phyloP scores from a whole-genome alignment of 495 filamentous ascomycete species.

The Letharia lupina region DNA sequence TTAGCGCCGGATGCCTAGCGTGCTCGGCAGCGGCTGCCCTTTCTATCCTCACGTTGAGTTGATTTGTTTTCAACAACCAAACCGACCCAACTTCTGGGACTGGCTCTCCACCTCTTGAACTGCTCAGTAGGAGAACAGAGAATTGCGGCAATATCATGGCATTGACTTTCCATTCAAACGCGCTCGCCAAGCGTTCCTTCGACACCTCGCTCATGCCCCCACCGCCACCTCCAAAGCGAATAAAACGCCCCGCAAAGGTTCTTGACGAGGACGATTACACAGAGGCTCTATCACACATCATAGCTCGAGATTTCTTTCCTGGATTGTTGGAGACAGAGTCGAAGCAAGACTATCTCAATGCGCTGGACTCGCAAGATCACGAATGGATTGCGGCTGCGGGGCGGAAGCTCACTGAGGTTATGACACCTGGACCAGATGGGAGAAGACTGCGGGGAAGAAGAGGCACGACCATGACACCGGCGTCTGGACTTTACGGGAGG shows the following conservation, averaged over 20 bases:
- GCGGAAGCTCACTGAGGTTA: slow-evolving; percentile 62
- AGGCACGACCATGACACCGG: slow-evolving; percentile 31
- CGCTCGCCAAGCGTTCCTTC: slow-evolving; percentile 55
- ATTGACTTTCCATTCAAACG: slow-evolving; percentile 27
- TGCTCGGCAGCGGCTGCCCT: not conserved
- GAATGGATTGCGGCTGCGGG: slow-evolving; percentile 81
- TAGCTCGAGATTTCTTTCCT: slow-evolving; percentile 94
- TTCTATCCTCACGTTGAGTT: too few species aligned
- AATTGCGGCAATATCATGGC: slow-evolving; percentile 15
- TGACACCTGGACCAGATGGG: slow-evolving; percentile 64
- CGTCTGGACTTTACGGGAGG: slow-evolving; percentile 22
- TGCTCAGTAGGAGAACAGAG: not conserved
- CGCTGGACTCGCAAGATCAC: slow-evolving; percentile 71
- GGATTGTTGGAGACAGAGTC: slow-evolving; percentile 76
- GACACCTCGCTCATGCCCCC: slow-evolving; percentile 81
- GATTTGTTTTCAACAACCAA: not conserved
- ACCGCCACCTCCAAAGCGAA: slow-evolving; percentile 78
- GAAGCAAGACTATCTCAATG: slow-evolving; percentile 87
- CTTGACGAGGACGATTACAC: slow-evolving; percentile 94
- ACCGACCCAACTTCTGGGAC: not conserved
- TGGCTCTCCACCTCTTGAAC: not conserved
- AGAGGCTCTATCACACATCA: slow-evolving; percentile 83
- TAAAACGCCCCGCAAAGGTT: slow-evolving; percentile 83
- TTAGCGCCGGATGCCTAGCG: not conserved
- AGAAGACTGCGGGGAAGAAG: slow-evolving; percentile 30